phyloP scores from a whole-genome alignment of 257 asterid species.

The Prunella vulgaris region DNA sequence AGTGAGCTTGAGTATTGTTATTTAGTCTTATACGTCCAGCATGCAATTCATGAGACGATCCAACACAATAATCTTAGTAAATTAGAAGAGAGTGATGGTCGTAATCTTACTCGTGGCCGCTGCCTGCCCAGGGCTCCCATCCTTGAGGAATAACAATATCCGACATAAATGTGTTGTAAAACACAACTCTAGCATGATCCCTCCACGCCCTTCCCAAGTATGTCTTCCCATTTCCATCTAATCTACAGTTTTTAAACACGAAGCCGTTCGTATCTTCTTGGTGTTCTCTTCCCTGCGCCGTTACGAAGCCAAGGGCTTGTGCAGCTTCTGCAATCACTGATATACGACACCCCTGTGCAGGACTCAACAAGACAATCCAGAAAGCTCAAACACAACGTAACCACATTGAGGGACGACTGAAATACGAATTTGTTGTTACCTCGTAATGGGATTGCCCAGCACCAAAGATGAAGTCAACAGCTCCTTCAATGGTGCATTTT shows the following conservation, averaged over 20 bases:
- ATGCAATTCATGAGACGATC: background rate
- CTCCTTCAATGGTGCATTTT: slow-evolving; percentile 58
- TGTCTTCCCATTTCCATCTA: slow-evolving; percentile 37
- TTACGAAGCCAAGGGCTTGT: slow-evolving; percentile 48
- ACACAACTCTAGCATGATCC: slow-evolving; percentile 56
- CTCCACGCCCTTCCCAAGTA: slow-evolving; percentile 79
- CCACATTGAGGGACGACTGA: background rate
- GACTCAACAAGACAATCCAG: background rate
- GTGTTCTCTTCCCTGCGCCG: slow-evolving; percentile 57
- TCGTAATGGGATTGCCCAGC: slow-evolving; percentile 51
- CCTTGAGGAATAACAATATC: slow-evolving; percentile 52
- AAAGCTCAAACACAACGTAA: background rate
- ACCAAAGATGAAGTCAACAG: slow-evolving; percentile 84
- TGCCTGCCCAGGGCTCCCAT: slow-evolving; percentile 51
- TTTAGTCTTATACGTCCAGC: background rate
- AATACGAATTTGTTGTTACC: background rate
- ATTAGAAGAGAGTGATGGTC: slow-evolving; percentile 14
- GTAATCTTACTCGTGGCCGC: slow-evolving; percentile 49
- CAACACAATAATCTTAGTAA: too few relatives aligned
- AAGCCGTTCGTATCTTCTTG: slow-evolving; percentile 33
- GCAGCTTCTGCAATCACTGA: slow-evolving; percentile 35
- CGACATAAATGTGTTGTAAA: slow-evolving; percentile 46
- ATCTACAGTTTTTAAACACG: slow-evolving; percentile 39
- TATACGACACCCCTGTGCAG: slow-evolving; percentile 47
- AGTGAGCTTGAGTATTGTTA: background rate